These are phyloP conservation scores for Jaapia argillacea DNA, from an alignment of 768 basidiomycete species.

Conservation along the genomic window DNA sequence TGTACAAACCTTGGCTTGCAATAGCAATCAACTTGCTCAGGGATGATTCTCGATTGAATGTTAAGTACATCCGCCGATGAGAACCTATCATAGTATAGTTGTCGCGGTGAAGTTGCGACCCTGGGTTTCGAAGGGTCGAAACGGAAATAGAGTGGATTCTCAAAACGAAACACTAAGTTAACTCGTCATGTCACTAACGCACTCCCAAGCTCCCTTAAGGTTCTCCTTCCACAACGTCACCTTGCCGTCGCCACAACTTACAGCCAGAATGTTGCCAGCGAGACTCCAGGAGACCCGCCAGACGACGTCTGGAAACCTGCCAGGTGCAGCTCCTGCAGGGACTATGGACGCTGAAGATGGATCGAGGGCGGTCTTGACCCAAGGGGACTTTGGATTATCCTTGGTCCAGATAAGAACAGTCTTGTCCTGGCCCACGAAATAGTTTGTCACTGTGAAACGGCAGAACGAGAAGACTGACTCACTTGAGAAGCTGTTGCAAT, in stretches of 20 bases:
- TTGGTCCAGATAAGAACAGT: constrained; percentile 91
- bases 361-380: constrained; percentile 76
- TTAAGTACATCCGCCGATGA: too few relatives aligned
- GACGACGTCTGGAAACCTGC: constrained; percentile 93
- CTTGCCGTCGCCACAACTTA: constrained; percentile 96
- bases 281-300: constrained; percentile 99
- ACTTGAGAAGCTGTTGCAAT: constrained; percentile 93
- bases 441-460: not conserved
- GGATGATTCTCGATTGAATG: too few relatives aligned
- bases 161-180: too few relatives aligned
- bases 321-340: constrained; percentile 33
- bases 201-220: constrained; percentile 91
- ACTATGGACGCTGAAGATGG: constrained; percentile 43
- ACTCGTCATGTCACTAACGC: constrained; percentile 90
- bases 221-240: constrained; percentile 99
- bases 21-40: too few relatives aligned
- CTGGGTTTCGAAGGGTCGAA: too few relatives aligned
- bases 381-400: constrained; percentile 59
- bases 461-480: constrained; percentile 8
- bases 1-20: too few relatives aligned
- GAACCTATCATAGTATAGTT: too few relatives aligned
- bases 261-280: constrained; percentile 91
- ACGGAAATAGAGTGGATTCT: too few relatives aligned
- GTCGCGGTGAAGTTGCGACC: too few relatives aligned
- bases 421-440: constrained; percentile 41